phyloP scores from a whole-genome alignment of 2,329 filamentous ascomycete species.

The Davidsoniella neocaledoniae region DNA sequence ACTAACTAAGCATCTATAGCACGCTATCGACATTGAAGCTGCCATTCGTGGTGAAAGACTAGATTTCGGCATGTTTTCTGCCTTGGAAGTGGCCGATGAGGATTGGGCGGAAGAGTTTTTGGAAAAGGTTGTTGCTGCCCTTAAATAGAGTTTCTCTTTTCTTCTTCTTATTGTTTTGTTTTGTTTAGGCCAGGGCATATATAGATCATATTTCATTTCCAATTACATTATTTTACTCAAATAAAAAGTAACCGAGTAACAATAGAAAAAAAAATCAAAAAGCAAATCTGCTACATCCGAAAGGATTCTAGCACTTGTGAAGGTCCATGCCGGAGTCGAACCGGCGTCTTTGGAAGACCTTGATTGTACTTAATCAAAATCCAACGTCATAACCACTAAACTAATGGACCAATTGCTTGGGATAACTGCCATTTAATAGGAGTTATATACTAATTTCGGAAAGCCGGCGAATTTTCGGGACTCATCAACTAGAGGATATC shows the following conservation, averaged over 20 bases:
- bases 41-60: conserved; percentile 2
- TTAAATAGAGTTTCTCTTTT: no score
- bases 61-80: conserved; percentile 8
- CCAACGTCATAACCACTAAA: conserved; percentile 8
- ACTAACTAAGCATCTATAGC: conserved; percentile 2
- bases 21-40: conserved; percentile 10
- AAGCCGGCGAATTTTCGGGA: no score
- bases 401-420: not conserved
- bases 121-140: not conserved
- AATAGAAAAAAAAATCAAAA: no score
- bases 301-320: no score
- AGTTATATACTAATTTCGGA: no score
- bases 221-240: not conserved
- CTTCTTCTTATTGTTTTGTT: not conserved
- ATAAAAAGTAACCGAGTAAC: not conserved
- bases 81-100: not conserved
- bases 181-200: not conserved
- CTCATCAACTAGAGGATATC: no score
- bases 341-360: conserved; percentile 3
- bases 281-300: no score
- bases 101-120: not conserved
- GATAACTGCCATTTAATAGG: no score
- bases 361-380: not conserved
- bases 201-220: not conserved
- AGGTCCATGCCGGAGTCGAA: conserved; percentile 6